These are phyloP conservation scores for Marchantia paleacea DNA, from an alignment of 225 moss, liverwort and hornwort species.

Conservation along the genomic window DNA sequence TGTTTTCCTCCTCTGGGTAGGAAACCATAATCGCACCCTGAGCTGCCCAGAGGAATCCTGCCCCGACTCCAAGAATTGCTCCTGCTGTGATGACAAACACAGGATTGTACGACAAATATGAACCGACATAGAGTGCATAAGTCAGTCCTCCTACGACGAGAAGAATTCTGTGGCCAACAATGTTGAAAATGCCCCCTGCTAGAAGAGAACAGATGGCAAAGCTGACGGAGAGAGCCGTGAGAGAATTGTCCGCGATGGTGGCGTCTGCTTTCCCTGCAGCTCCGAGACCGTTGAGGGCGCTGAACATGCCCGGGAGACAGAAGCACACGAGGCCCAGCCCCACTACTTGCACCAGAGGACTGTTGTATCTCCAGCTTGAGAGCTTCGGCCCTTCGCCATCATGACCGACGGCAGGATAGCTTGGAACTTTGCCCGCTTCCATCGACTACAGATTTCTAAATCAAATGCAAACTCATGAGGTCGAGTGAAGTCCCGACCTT, in stretches of 20 bases:
- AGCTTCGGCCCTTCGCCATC: too few relatives aligned
- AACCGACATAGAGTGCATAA: slow-evolving; percentile 62
- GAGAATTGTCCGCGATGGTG: slow-evolving; percentile 65
- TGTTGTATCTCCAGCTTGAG: slow-evolving; percentile 2
- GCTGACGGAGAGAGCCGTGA: slow-evolving; percentile 57
- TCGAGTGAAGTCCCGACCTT: too few relatives aligned
- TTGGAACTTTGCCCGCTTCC: too few relatives aligned
- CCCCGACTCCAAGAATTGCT: slow-evolving; percentile 41
- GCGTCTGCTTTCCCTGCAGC: slow-evolving; percentile 62
- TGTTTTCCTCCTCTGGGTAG: slow-evolving; percentile 52
- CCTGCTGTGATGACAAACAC: slow-evolving; percentile 56
- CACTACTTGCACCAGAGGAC: slow-evolving; percentile 42
- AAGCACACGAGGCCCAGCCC: slow-evolving; percentile 55
- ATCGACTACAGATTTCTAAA: too few relatives aligned
- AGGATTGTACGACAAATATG: slow-evolving; percentile 58
- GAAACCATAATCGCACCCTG: slow-evolving; percentile 28
- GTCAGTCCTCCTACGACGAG: slow-evolving; percentile 52
- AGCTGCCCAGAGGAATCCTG: slow-evolving; percentile 11
- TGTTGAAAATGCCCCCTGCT: slow-evolving; percentile 59
- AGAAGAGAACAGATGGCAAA: slow-evolving; percentile 54
- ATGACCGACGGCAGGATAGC: too few relatives aligned
- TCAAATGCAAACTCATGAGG: too few relatives aligned
- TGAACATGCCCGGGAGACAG: slow-evolving; percentile 69
- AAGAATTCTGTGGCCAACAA: slow-evolving; percentile 46
- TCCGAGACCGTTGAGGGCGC: slow-evolving; percentile 63